Evolutionary conservation across 208 protist genomes (phyloP).

Genomic region (Crithidia sp.): DNA sequence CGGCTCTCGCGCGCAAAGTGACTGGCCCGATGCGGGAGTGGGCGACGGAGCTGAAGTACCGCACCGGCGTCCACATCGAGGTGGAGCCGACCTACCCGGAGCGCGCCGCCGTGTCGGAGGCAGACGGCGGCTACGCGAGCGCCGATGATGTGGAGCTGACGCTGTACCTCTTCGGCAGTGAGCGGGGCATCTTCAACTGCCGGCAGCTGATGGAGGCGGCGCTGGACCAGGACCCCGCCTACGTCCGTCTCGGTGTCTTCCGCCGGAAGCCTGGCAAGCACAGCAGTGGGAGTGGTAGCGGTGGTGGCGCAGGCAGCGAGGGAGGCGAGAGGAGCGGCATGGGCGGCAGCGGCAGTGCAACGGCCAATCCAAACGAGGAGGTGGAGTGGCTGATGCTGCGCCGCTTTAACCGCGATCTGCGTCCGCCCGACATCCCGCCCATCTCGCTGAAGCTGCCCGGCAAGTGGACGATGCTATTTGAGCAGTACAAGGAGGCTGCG

Average conservation of each 20-base stretch:
- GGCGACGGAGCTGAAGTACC: slow-evolving; percentile 90
- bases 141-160: slow-evolving; percentile 90
- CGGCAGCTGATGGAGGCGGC: slow-evolving; percentile 86
- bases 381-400: slow-evolving; percentile 91
- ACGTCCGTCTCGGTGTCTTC: slow-evolving; percentile 89
- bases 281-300: not conserved
- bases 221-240: slow-evolving; percentile 78
- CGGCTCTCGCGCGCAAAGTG: slow-evolving; percentile 73
- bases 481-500: slow-evolving; percentile 89
- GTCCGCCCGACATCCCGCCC: slow-evolving; percentile 88
- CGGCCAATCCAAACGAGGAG: slow-evolving; percentile 20
- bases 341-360: not conserved
- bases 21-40: slow-evolving; percentile 91
- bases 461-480: slow-evolving; percentile 91
- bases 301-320: not conserved
- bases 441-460: slow-evolving; percentile 92
- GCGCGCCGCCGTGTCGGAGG: slow-evolving; percentile 31
- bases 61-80: slow-evolving; percentile 90
- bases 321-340: not conserved
- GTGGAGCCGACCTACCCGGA: slow-evolving; percentile 79
- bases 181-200: slow-evolving; percentile 88
- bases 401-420: slow-evolving; percentile 89
- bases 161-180: slow-evolving; percentile 90
- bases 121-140: slow-evolving; percentile 59
- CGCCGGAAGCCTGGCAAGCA: slow-evolving; percentile 51